Evolutionary conservation across 2,329 filamentous ascomycete genomes (phyloP), one percentile per base, ranked within the genome.

Genomic region (Phialophora verrucosa): DNA sequence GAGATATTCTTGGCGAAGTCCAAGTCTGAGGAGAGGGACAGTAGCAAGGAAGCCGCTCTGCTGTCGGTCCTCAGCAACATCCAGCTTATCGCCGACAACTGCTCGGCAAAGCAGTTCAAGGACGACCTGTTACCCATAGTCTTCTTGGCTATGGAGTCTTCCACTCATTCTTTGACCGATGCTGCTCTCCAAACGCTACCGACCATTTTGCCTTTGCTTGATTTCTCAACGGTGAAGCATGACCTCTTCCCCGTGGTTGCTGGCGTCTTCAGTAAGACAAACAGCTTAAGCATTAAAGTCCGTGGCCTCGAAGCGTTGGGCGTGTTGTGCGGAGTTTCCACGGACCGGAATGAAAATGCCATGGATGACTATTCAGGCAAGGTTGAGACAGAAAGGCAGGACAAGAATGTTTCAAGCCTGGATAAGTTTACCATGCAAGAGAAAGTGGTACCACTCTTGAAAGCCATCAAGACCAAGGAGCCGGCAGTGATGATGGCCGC

Each of bases 391-490:
- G 80, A 50, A 78, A 85, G 70, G 76, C 82, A 60, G 82, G 85
- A 73, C 70, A 64, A 75, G 74, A 90, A 87, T 0, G 90, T 90
- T 0, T 92, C 88, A 1, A 93, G 94, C 2, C 82, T 99, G 31
- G 95, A 99, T 81, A 98, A 98, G 77, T 98, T 95, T 75, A 98
- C 95, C 0, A 94, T 99, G 81, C 95, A 99, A 77, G 95, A 99
- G 76, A 98, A 97, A 81, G 91, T 99, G 38, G 87, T 98, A 0
- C 95, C 95, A 0, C 81, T 98, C 4, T 84, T 99, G 67, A 93
- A 91, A 74, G 93, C 85, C 1, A 98, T 99, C 81, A 98, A 97
- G 79, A 99, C 95, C 0, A 98, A 97, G 76, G 95, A 99, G 77
- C 95, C 95, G 0, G 93, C 93, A 7, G 95, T 99, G 10, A 98